Evolutionary conservation across 2,329 filamentous ascomycete species (phyloP).

Genomic region (Cytospora piceicola): DNA sequence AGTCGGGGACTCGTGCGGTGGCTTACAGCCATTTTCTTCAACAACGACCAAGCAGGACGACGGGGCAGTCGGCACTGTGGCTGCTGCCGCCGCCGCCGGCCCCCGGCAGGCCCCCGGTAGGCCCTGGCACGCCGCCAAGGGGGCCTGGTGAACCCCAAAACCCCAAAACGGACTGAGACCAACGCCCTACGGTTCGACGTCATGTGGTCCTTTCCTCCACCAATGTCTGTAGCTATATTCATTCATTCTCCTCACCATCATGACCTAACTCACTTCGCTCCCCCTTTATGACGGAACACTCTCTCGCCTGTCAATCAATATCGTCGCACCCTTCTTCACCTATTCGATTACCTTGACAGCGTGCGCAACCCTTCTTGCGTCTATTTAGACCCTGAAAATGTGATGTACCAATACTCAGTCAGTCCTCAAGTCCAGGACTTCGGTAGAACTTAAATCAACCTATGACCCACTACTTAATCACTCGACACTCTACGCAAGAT

Average conservation of each 20-base stretch:
- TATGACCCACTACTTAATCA: constrained; percentile 1
- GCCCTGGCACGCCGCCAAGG: too few species aligned
- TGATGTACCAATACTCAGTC: neutral
- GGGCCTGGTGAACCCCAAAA: neutral
- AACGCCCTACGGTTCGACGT: constrained; percentile 24
- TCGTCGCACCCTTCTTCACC: neutral
- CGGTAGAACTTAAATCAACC: constrained; percentile 4
- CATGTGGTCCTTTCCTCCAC: constrained; percentile 21
- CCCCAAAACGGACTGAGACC: neutral
- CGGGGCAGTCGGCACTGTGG: neutral
- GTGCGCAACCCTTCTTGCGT: neutral
- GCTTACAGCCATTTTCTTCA: neutral
- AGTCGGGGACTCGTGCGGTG: neutral
- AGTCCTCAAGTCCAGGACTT: constrained; percentile 27
- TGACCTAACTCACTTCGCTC: neutral
- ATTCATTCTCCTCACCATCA: constrained; percentile 5
- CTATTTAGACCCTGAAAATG: constrained; percentile 18
- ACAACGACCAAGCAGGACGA: neutral
- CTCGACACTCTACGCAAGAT: constrained; percentile 15
- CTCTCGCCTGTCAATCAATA: neutral
- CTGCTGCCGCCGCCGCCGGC: neutral
- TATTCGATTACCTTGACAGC: neutral
- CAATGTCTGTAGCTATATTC: neutral
- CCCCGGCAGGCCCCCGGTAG: too few species aligned
- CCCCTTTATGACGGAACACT: neutral